Base-by-base conservation (phyloP, 2,329 filamentous ascomycete species). In the Myriosclerotinia duriaeana region DNA sequence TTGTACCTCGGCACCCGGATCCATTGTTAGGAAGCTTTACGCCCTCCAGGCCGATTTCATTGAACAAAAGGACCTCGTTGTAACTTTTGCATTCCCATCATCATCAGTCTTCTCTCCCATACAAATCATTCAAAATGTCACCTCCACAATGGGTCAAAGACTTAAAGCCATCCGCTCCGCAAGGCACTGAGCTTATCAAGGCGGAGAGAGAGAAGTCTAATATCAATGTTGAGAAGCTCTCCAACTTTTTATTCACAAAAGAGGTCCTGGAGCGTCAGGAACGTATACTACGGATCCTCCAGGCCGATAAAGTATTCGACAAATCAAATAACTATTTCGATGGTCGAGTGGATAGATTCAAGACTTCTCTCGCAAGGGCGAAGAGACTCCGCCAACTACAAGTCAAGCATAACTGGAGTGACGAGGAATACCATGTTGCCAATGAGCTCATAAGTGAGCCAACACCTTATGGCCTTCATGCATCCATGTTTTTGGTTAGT, bases 321-420 rank as follows among this genome's bases (percentile, higher is more conserved):
- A 93, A 93, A 79, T 87, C 87, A 3, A 87, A 89, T 70, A 92
- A 92, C 76, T 91, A 92, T 78, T 91, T 90, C 76, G 83, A 86
- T 71, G 89, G 89, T 53, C 82, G 90, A 54, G 82, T 85, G 36
- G 88, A 90, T 69, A 84, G 87, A 59, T 87, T 93, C 73, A 85
- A 91, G 75, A 85, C 84, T 44, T 85, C 90, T 1, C 80, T 94
- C 65, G 89, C 86, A 7, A 82, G 89, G 67, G 89, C 83, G 56
- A 93, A 93, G 83, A 84, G 84, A 61, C 78, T 93, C 72, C 84
- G 87, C 65, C 86, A 89, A 73, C 80, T 94, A 67, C 81, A 84
- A 40, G 82, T 85, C 64, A 79, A 89, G 79, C 83, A 92, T 77
- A 83, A 85, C 67, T 94, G 90, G 90, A 80, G 78, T 8, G 73